A percentile compares a stretch with the other conserved stretches of the same genome.
Evolutionary conservation across 768 basidiomycete genomes (phyloP).

Genomic region (Trametes cinnabarina): DNA sequence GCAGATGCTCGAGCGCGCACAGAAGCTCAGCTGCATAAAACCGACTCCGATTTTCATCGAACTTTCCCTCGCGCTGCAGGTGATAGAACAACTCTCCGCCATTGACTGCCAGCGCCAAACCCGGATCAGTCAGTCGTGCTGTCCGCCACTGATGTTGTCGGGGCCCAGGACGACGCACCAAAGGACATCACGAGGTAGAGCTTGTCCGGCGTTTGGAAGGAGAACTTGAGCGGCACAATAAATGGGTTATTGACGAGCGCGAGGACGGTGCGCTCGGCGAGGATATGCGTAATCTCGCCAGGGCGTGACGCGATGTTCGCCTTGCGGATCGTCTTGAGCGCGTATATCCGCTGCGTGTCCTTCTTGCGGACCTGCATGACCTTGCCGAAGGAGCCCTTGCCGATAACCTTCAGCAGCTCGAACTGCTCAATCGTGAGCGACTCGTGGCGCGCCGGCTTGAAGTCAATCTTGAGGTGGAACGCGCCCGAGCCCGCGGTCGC

Average conservation of each 20-base stretch:
- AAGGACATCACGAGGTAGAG: slow-evolving; percentile 97
- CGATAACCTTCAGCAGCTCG: slow-evolving; percentile 95
- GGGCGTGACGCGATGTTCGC: slow-evolving; percentile 95
- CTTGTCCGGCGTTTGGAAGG: slow-evolving; percentile 97
- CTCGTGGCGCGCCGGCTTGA: slow-evolving; percentile 82
- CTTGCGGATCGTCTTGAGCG: slow-evolving; percentile 96
- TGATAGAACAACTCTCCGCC: slow-evolving; percentile 99
- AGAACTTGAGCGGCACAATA: slow-evolving; percentile 98
- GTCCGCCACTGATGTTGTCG: neutral
- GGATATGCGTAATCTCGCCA: slow-evolving; percentile 96
- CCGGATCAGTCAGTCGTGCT: neutral
- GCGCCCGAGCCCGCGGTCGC: slow-evolving; percentile 83
- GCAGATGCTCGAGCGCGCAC: slow-evolving; percentile 92
- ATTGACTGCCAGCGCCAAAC: slow-evolving; percentile 57
- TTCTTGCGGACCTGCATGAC: slow-evolving; percentile 99
- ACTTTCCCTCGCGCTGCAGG: slow-evolving; percentile 93
- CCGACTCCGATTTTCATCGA: slow-evolving; percentile 88
- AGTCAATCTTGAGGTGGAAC: slow-evolving; percentile 95
- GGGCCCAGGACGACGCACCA: slow-evolving; percentile 43
- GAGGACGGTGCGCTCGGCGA: slow-evolving; percentile 94
- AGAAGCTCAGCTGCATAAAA: slow-evolving; percentile 99
- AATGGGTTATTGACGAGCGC: slow-evolving; percentile 98
- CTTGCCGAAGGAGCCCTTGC: slow-evolving; percentile 97
- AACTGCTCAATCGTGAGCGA: slow-evolving; percentile 94
- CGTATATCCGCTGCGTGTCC: slow-evolving; percentile 96